Base-by-base conservation (phyloP, 2,329 filamentous ascomycete species). In the Cadophora gregata region DNA sequence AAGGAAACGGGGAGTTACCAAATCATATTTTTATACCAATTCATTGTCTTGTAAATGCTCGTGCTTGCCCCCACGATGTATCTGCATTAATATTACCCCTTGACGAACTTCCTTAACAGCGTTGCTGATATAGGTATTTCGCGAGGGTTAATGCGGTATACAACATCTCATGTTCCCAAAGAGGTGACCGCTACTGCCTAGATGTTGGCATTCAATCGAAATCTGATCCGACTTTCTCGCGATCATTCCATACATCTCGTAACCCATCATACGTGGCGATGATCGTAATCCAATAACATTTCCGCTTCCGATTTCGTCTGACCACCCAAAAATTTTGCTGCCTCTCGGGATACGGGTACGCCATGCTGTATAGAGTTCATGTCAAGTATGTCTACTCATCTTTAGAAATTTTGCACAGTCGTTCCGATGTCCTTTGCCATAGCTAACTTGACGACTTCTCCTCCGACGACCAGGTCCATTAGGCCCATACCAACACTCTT, bases 401-500 rank as follows among this genome's bases (percentile, higher is more conserved):
- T 12, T 74, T 60, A 88, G 72, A 89, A 89, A 2, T 80, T 82
- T 27, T 83, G 78, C 29, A 90, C 78, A 8, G 79, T 78, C 9
- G 80, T 84, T 7, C 88, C 88, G 12, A 90, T 76, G 0, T 81
- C 80, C 76, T 83, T 88, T 61, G 82, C 79, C 50, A 80, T 80
- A 1, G 88, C 88, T 68, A 89, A 75, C 66, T 82, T 78, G 21
- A 90, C 76, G 58, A 91, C 69, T 63, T 88, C 84, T 71, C 82
- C 81, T 16, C 88, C 88, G 1, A 90, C 84, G 1, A 86, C 83
- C 25, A 91, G 76, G 72, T 91, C 88, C 88, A 90, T 90, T 60
- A 90, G 75, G 0, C 88, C 88, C 58, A 90, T 76, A 0, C 88
- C 88, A 0, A 91, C 88, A 68, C 86, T 87, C 80, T 90, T 91